Evolutionary conservation across 768 basidiomycete species (phyloP).

Genomic region (Boletus eberwhitei): DNA sequence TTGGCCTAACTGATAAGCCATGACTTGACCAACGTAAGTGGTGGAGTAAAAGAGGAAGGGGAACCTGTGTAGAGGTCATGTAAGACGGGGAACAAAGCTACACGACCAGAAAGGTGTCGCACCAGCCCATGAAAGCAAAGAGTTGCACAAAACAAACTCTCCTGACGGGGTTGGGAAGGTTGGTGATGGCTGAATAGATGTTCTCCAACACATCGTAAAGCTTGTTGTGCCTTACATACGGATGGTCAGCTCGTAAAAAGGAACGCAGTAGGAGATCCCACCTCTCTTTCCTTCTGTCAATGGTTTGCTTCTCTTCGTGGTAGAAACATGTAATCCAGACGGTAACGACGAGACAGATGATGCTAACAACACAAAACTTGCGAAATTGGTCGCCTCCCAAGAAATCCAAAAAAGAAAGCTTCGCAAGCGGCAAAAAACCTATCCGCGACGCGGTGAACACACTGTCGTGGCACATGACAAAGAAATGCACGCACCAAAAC

Average conservation of each 20-base stretch:
- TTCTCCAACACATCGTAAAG: slow-evolving; percentile 73
- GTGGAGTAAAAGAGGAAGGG: slow-evolving; percentile 95
- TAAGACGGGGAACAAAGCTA: slow-evolving; percentile 8
- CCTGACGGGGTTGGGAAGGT: slow-evolving; percentile 79
- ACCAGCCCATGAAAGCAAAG: slow-evolving; percentile 98
- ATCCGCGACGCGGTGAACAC: slow-evolving; percentile 7
- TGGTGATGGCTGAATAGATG: slow-evolving; percentile 68
- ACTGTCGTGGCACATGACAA: background rate
- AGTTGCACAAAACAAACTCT: slow-evolving; percentile 92
- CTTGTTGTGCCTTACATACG: slow-evolving; percentile 39
- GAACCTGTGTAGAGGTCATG: slow-evolving; percentile 52
- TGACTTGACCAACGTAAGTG: slow-evolving; percentile 90
- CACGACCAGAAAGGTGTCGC: slow-evolving; percentile 21
- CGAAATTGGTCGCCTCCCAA: slow-evolving; percentile 93
- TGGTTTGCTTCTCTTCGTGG: slow-evolving; percentile 75
- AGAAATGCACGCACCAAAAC: slow-evolving; percentile 58
- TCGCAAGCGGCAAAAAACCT: slow-evolving; percentile 88
- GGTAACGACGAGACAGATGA: slow-evolving; percentile 72
- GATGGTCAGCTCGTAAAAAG: background rate
- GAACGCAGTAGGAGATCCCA: slow-evolving; percentile 16
- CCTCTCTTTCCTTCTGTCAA: slow-evolving; percentile 44
- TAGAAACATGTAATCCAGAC: slow-evolving; percentile 87
- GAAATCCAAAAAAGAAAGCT: slow-evolving; percentile 71
- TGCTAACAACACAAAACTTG: slow-evolving; percentile 88
- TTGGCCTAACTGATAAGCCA: slow-evolving; percentile 71